Evolutionary conservation across 257 asterid genomes (phyloP), one percentile per base, ranked within the genome.

Genomic region (Fraxinus quadrangulata): DNA sequence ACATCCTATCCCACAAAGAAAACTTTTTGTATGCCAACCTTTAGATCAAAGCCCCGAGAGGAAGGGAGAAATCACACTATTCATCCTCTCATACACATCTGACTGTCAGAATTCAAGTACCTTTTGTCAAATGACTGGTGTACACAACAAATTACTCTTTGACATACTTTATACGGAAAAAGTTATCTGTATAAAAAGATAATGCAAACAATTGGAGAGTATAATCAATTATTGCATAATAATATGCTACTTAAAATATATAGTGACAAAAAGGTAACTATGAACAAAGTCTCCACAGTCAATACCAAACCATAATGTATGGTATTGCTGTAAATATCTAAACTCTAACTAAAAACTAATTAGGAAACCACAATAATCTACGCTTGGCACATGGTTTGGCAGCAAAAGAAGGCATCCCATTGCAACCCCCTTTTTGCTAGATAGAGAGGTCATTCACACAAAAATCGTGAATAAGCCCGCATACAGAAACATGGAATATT

Each of bases 21-120:
- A 96, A 14, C 91, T 97, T 74, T 96, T 98, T 0, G 97, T 96
- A 70, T 93, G 98, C 99, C 99, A 92, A 19, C 98, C 99, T 91
- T 89, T 92, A 13, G 89, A 88, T 75, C 84, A 92, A 83, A 96
- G 87, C 87, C 33, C 33, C 4, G 33, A 30, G 16, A 93, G 81
- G 71, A 93, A 96, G 5, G 90, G 86, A n/a, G 81, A 77, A 71
- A 93, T 90, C 23, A 79, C 90, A 54, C 4, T 7, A 40, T 76
- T 82, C 99, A 92, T 96, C 80, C 84, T 89, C 75, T 78, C 89
- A 66, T 93, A 93, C 26, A 90, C 97, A 81, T 86, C 95, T 73
- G 0, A 6, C 39, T n/a, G n/a, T n/a, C 5, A 36, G 9, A 36
- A 21, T 31, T 77, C n/a, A 75, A 69, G 30, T 23, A 59, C 36